Evolutionary conservation across 2,329 filamentous ascomycete genomes (phyloP).

Genomic region (Clonostachys rosea): DNA sequence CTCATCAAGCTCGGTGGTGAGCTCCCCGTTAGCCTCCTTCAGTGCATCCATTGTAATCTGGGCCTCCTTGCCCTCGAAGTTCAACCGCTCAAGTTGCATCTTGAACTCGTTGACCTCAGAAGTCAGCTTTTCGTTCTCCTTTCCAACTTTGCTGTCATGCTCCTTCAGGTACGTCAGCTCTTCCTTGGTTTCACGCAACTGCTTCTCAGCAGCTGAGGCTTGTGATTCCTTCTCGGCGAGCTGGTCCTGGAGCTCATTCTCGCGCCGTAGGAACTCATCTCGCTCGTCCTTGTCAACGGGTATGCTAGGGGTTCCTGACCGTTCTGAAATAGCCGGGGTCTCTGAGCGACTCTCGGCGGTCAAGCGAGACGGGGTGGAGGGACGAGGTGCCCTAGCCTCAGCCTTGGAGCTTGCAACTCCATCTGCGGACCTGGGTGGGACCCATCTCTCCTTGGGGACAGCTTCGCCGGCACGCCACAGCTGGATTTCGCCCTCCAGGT

Average conservation of each 20-base stretch:
- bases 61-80: conserved; percentile 94
- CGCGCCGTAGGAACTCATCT: conserved; percentile 89
- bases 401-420: conserved; percentile 26
- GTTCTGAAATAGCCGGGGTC: conserved; percentile 67
- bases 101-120: conserved; percentile 87
- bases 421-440: conserved; percentile 56
- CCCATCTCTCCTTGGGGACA: conserved; percentile 89
- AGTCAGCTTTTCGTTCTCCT: conserved; percentile 84
- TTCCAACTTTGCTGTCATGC: conserved; percentile 74
- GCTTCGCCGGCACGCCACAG: conserved; percentile 83
- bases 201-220: conserved; percentile 74
- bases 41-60: conserved; percentile 96
- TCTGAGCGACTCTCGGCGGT: conserved; percentile 55
- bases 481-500: conserved; percentile 78
- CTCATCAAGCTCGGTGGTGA: conserved; percentile 88
- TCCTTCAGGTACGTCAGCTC: conserved; percentile 84
- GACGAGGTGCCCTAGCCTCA: conserved; percentile 37
- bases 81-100: conserved; percentile 94
- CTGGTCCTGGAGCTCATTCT: conserved; percentile 97
- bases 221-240: conserved; percentile 87
- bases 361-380: conserved; percentile 47
- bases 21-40: conserved; percentile 91
- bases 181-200: conserved; percentile 76
- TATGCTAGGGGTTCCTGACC: conserved; percentile 81
- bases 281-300: conserved; percentile 93